Evolutionary conservation across 2,329 filamentous ascomycete species (phyloP), one percentile per base, ranked within the genome.

Genomic region (Diaporthe caulivora): DNA sequence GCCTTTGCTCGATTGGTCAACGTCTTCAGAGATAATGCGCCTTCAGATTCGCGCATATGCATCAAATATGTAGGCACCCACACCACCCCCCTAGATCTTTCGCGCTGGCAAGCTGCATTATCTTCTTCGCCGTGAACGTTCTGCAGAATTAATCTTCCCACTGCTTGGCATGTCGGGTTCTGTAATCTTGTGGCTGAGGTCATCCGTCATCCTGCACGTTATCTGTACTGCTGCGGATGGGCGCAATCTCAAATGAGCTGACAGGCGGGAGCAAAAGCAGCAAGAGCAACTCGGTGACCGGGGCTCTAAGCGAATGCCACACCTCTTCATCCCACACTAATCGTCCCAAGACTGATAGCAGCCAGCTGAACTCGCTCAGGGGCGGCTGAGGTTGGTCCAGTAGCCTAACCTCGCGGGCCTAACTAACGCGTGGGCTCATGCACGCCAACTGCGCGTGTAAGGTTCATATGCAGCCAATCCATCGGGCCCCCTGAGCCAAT

Each of bases 291-390:
- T 49, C 60, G 60, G 44, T 65, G 44, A 51, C 29, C 29, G n/a
- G 31, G 29, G 60, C 2, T 4, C 40, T 17, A 24, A 51, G 60
- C 13, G 29, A n/a, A 49, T 29, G 15, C 24, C 60, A 49, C 60
- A 31, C 26, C 60, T 47, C 47, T 34, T 24, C 26, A 64, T n/a
- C 60, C 44, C 47, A 49, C 60, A 13, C 44, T 37, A 65, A 15
- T 37, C n/a, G 29, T 15, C 29, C 29, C 26, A 64, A 64, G 40
- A 47, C 44, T 24, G 29, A 51, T 18, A 37, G 29, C 60, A 21
- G 60, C 60, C 44, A 29, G 60, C 60, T 65, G 60, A 65, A 31
- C 51, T 8, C 44, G 34, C 10, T 31, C 24, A 65, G 26, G 44
- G 29, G 60, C 60, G 44, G 42, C 60, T 37, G 42, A 34, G 29